These are phyloP conservation scores for Aspergillus costaricaensis DNA, from an alignment of 2,329 filamentous ascomycete genomes.

Conservation along the genomic window DNA sequence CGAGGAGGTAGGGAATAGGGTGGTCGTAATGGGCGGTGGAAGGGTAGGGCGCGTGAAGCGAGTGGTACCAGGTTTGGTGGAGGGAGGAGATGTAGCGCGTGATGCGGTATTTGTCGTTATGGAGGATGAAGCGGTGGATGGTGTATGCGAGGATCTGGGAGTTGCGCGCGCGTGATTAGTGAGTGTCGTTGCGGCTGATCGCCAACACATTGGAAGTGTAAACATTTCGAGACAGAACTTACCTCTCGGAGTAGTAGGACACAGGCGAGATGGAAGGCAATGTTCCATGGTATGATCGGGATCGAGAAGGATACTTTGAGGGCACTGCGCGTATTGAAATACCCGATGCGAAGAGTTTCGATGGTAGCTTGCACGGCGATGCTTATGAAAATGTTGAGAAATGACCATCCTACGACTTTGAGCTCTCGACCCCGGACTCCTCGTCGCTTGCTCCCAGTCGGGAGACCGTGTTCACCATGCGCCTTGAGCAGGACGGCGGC, in stretches of 20 bases:
- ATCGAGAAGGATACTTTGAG: conserved; percentile 61
- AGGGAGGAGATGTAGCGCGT: conserved; percentile 51
- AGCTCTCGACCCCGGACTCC: conserved; percentile 47
- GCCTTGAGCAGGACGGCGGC: conserved; percentile 70
- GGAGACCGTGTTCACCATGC: conserved; percentile 57
- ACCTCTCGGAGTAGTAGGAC: conserved; percentile 62
- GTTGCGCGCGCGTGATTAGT: neutral
- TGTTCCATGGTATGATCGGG: conserved; percentile 64
- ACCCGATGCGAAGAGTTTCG: conserved; percentile 57
- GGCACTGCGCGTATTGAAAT: conserved; percentile 56
- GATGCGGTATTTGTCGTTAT: conserved; percentile 49
- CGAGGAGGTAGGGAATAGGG: conserved; percentile 56
- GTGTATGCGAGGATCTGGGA: conserved; percentile 56
- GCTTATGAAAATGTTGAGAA: conserved; percentile 58
- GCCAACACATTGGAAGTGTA: neutral
- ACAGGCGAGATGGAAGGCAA: conserved; percentile 56
- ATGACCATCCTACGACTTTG: conserved; percentile 55
- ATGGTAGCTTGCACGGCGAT: conserved; percentile 57
- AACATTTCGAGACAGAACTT: conserved; percentile 20
- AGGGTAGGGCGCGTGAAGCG: conserved; percentile 55
- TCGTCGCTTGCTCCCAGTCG: conserved; percentile 41
- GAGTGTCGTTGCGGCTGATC: neutral
- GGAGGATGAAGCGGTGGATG: conserved; percentile 72
- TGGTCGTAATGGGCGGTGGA: conserved; percentile 64
- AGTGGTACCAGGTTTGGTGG: conserved; percentile 61